Conservation (phyloP, 495 filamentous ascomycete genomes). For the Acidiella bohemica region DNA sequence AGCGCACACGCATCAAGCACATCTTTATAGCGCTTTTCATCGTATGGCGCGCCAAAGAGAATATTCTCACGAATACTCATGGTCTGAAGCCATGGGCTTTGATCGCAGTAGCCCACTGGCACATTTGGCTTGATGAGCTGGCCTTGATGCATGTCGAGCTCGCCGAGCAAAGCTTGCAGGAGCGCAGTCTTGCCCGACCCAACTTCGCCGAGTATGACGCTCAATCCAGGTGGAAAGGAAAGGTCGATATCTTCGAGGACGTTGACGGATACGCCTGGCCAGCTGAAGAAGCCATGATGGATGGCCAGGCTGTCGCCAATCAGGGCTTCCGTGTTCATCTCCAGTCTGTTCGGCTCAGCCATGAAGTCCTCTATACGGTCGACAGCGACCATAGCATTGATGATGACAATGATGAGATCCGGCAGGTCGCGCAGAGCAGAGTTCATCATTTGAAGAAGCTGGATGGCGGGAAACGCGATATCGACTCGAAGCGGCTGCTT, state of each 20-base stretch:
- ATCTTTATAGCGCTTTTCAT: constrained; percentile 42
- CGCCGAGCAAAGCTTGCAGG: constrained; percentile 63
- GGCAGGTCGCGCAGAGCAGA: constrained; percentile 56
- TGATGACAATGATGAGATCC: constrained; percentile 50
- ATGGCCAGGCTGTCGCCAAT: constrained; percentile 36
- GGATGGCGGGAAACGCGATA: constrained; percentile 67
- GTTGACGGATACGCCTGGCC: constrained; percentile 49
- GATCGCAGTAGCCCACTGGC: constrained; percentile 67
- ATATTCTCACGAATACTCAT: constrained; percentile 85
- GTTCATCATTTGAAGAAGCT: constrained; percentile 63
- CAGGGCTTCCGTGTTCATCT: constrained; percentile 24
- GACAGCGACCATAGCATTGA: constrained; percentile 64
- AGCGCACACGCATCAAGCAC: constrained; percentile 30
- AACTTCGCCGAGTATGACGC: constrained; percentile 56
- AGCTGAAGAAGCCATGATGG: constrained; percentile 55
- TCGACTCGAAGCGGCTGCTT: constrained; percentile 54
- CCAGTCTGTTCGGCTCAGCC: constrained; percentile 63
- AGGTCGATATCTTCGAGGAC: constrained; percentile 53
- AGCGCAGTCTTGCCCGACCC: constrained; percentile 71
- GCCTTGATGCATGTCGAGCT: constrained; percentile 54
- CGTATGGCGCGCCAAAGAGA: constrained; percentile 58
- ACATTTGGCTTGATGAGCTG: constrained; percentile 46
- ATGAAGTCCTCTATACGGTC: constrained; percentile 73
- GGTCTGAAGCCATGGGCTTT: constrained; percentile 81
- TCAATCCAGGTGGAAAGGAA: constrained; percentile 49